phyloP scores from a whole-genome alignment of 805 yeast genomes.

The Deakozyma indianensis region DNA sequence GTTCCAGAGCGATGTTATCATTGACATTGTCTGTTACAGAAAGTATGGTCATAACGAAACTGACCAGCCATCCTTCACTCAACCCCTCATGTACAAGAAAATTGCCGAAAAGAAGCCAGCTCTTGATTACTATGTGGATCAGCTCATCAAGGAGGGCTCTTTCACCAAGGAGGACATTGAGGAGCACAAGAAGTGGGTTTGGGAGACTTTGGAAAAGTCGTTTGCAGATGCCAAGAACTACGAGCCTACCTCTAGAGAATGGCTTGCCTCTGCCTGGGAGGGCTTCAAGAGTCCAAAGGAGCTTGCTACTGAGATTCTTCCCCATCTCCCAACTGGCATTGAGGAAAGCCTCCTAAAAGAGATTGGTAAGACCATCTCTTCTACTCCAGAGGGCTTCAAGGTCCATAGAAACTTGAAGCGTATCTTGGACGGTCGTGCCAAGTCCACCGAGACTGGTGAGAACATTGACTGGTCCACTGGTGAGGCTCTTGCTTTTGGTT shows the following conservation, averaged over 20 bases:
- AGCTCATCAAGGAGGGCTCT: conserved; percentile 73
- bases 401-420: conserved; percentile 94
- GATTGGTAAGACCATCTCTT: conserved; percentile 64
- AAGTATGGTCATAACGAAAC: conserved; percentile 99
- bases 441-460: conserved; percentile 75
- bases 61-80: conserved; percentile 98
- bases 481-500: conserved; percentile 96
- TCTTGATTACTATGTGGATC: conserved; percentile 67
- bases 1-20: conserved; percentile 90
- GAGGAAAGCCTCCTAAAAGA: conserved; percentile 54
- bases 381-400: conserved; percentile 77
- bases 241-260: conserved; percentile 83
- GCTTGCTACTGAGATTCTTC: conserved; percentile 86
- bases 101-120: conserved; percentile 84
- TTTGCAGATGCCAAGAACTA: conserved; percentile 81
- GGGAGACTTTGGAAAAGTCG: conserved; percentile 86
- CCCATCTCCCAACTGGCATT: conserved; percentile 92
- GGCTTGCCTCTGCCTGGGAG: conserved; percentile 99
- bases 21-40: conserved; percentile 97
- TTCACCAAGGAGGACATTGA: conserved; percentile 82
- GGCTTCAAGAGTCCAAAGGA: conserved; percentile 96
- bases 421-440: conserved; percentile 75
- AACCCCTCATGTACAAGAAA: conserved; percentile 91
- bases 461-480: conserved; percentile 99
- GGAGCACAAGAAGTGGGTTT: conserved; percentile 96